Percentiles rank a stretch among this genome's conserved stretches.
phyloP scores from a whole-genome alignment of 2,329 filamentous ascomycete species.

The Hymenoscyphus albidus region DNA sequence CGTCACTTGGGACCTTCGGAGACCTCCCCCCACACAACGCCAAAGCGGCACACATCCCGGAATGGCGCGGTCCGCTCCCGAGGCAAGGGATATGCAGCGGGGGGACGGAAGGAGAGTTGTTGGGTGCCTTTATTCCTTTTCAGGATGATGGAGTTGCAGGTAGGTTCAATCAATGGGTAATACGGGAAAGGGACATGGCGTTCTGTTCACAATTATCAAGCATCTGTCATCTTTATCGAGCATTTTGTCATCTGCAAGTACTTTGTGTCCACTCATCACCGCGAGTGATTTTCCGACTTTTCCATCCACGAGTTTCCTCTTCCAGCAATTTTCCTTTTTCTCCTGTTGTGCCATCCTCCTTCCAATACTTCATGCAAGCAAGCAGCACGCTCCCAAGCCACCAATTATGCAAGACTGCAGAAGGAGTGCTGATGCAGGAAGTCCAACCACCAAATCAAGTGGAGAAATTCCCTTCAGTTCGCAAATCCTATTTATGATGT shows the following conservation, averaged over 20 bases:
- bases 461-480: neutral
- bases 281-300: neutral
- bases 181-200: neutral
- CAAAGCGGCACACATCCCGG: neutral
- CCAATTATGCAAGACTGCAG: constrained; percentile 2
- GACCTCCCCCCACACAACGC: neutral
- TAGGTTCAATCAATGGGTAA: neutral
- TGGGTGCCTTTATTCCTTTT: neutral
- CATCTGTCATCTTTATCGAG: neutral
- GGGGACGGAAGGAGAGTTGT: neutral
- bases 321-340: neutral
- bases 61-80: neutral
- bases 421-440: neutral
- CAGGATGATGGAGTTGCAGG: neutral
- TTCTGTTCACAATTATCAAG: neutral
- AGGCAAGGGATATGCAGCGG: neutral
- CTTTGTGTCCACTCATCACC: neutral
- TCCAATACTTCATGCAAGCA: constrained; percentile 3
- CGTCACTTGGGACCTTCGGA: neutral
- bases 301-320: neutral
- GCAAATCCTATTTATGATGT: neutral
- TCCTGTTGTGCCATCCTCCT: neutral
- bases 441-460: no score
- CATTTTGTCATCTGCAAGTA: neutral
- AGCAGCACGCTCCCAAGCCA: neutral